A percentile compares a stretch with the other conserved stretches of the same genome.
Conservation (phyloP, 352 stramenopile species). For the Globisporangium megalacanthum region DNA sequence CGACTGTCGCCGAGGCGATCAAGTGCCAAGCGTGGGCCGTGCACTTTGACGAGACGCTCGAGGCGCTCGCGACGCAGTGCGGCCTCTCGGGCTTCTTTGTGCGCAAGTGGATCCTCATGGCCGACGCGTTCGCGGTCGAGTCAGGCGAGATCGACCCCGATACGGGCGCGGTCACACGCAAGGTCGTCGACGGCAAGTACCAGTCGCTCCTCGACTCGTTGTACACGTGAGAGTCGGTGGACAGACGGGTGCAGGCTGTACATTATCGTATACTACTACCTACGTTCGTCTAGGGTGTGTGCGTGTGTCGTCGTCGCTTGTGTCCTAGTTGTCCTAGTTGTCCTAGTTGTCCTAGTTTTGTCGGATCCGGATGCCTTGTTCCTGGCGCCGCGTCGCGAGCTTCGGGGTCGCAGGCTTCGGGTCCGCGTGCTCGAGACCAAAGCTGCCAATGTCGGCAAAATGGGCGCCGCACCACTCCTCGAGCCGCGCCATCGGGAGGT, state of each 20-base stretch:
- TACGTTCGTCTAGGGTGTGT: neutral
- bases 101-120: conserved; percentile 81
- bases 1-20: conserved; percentile 56
- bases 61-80: conserved; percentile 36
- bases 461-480: conserved; percentile 50
- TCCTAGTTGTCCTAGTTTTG: conserved; percentile 30
- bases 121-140: conserved; percentile 54
- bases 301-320: neutral
- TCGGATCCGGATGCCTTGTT: conserved; percentile 83
- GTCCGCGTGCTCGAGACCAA: conserved; percentile 76
- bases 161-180: conserved; percentile 50
- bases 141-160: conserved; percentile 68
- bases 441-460: conserved; percentile 43
- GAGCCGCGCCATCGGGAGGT: conserved; percentile 52
- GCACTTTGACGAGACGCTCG: conserved; percentile 64
- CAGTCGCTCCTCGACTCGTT: conserved; percentile 67
- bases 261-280: conserved; percentile 18
- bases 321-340: conserved; percentile 1
- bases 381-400: conserved; percentile 38
- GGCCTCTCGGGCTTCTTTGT: conserved; percentile 58
- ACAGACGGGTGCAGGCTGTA: conserved; percentile 7
- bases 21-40: conserved; percentile 68
- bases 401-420: conserved; percentile 29
- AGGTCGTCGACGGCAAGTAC: conserved; percentile 64
- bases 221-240: conserved; percentile 39